Conservation (phyloP, 371 early-diverging fungal species). For the Mortierella sp. region DNA sequence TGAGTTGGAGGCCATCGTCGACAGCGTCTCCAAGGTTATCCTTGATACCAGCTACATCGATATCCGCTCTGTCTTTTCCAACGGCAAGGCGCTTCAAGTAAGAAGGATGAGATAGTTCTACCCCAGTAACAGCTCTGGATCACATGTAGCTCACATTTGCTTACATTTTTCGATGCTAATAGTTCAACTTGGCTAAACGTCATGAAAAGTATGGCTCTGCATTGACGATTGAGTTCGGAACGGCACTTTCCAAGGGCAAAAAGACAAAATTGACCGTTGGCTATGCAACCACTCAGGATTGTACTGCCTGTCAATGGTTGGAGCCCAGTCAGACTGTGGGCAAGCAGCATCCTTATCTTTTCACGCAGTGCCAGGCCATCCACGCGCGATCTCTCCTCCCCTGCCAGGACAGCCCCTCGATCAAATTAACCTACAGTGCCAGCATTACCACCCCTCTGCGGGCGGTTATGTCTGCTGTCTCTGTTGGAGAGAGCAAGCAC, state of each 20-base stretch:
- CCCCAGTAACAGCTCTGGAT: too few relatives aligned
- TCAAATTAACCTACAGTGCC: constrained; percentile 93
- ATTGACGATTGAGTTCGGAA: constrained; percentile 73
- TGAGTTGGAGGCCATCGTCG: constrained; percentile 65
- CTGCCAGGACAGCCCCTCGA: constrained; percentile 93
- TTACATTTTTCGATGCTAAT: neutral
- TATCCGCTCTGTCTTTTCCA: constrained; percentile 66
- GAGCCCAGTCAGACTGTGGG: constrained; percentile 95
- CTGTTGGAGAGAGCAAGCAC: constrained; percentile 62
- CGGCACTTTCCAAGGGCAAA: constrained; percentile 60
- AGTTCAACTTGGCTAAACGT: constrained; percentile 72
- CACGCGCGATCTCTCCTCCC: constrained; percentile 95
- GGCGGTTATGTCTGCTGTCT: constrained; percentile 78
- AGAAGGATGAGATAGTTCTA: neutral
- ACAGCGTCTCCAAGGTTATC: constrained; percentile 74
- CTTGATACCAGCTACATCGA: constrained; percentile 85
- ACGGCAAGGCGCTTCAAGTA: constrained; percentile 66
- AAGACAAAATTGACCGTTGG: constrained; percentile 72
- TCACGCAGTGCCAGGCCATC: constrained; percentile 97
- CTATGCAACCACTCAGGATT: constrained; percentile 87
- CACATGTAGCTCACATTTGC: too few relatives aligned
- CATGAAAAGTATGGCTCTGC: constrained; percentile 84
- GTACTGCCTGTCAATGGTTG: constrained; percentile 94
- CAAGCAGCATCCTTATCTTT: constrained; percentile 93
- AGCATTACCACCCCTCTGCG: constrained; percentile 80